A percentile compares a stretch with the other conserved stretches of the same genome.
These are phyloP conservation scores for Pichia sp. DNA, from an alignment of 1,139 yeast genomes.

Conservation along the genomic window DNA sequence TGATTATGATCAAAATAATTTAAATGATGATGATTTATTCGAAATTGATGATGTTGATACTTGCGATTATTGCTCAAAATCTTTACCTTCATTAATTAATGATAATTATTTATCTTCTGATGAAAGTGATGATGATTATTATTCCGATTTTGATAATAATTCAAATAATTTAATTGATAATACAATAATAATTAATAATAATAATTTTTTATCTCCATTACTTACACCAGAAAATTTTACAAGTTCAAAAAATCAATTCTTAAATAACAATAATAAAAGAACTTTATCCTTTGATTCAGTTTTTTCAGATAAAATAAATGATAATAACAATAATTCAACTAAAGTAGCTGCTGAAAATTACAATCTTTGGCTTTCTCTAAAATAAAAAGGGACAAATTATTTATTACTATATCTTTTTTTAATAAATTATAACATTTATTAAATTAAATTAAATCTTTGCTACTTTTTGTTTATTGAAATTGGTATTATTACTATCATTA, in stretches of 20 bases:
- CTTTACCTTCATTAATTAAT: background rate
- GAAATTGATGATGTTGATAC: conserved; percentile 12
- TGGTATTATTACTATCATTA: no score
- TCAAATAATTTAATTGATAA: background rate
- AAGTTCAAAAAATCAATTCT: no score
- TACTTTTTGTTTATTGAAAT: no score
- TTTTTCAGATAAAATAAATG: background rate
- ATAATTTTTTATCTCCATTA: background rate
- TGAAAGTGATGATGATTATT: no score
- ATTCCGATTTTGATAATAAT: background rate
- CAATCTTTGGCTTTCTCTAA: conserved; percentile 9
- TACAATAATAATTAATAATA: background rate
- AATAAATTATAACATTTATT: no score
- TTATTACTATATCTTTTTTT: no score
- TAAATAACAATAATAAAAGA: no score
- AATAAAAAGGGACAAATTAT: no score
- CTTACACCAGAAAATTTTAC: background rate
- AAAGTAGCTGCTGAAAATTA: conserved; percentile 11
- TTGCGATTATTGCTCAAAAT: background rate
- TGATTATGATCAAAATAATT: background rate
- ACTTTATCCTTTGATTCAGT: conserved; percentile 8
- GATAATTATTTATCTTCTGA: background rate
- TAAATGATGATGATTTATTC: conserved; percentile 3
- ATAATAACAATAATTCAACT: background rate
- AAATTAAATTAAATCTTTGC: no score